Conservation (phyloP, 2,329 filamentous ascomycete species). For the Aaosphaeria arxii region DNA sequence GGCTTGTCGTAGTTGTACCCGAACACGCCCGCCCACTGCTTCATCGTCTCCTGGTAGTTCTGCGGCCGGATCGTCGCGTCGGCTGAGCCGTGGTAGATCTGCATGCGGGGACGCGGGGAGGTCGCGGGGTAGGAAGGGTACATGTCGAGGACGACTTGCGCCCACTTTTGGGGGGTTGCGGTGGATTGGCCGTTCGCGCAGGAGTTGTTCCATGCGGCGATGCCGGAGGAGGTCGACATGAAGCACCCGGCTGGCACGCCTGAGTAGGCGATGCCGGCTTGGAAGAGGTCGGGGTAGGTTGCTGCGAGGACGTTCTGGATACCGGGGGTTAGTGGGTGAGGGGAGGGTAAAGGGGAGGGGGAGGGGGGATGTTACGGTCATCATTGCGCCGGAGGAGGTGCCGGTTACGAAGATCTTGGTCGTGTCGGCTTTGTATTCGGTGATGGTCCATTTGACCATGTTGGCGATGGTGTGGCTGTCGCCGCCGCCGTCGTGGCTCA, state of each 20-base stretch:
- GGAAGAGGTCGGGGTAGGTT: slow-evolving; percentile 55
- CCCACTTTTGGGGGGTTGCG: slow-evolving; percentile 49
- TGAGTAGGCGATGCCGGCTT: slow-evolving; percentile 50
- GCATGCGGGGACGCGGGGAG: slow-evolving; percentile 49
- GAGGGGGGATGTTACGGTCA: slow-evolving; percentile 39
- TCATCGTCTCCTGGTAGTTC: slow-evolving; percentile 56
- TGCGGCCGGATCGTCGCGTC: slow-evolving; percentile 51
- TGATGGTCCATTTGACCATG: slow-evolving; percentile 57
- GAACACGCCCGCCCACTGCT: slow-evolving; percentile 31
- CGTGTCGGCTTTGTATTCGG: slow-evolving; percentile 51
- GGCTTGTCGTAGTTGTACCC: slow-evolving; percentile 31
- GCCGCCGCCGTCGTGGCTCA: slow-evolving; percentile 57
- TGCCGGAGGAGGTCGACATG: slow-evolving; percentile 39
- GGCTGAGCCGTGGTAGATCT: slow-evolving; percentile 56
- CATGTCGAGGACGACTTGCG: slow-evolving; percentile 45
- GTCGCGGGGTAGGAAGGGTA: slow-evolving; percentile 45
- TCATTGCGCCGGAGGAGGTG: slow-evolving; percentile 54
- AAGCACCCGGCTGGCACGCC: slow-evolving; percentile 57
- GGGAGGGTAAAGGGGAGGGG: background rate
- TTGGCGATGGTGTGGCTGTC: slow-evolving; percentile 57
- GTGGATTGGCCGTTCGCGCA: slow-evolving; percentile 51
- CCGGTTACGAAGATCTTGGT: slow-evolving; percentile 56
- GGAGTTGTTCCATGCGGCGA: slow-evolving; percentile 50
- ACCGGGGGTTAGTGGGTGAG: background rate
- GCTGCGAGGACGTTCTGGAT: slow-evolving; percentile 47